Percentiles rank a stretch among this genome's conserved stretches.
Evolutionary conservation across 2,329 filamentous ascomycete genomes (phyloP).

Genomic region (Colletotrichum magnum): DNA sequence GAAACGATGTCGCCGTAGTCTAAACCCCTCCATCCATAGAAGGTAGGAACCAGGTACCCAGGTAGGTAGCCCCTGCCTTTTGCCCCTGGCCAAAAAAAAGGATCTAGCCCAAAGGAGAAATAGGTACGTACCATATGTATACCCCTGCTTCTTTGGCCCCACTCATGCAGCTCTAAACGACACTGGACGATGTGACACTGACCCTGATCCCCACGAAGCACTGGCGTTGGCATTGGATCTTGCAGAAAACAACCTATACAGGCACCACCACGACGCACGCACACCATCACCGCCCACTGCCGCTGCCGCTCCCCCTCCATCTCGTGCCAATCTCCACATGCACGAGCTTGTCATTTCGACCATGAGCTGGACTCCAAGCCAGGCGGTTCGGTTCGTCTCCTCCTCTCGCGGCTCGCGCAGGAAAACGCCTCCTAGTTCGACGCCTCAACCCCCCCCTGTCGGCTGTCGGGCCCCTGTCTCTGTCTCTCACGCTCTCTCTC

Average conservation of each 20-base stretch:
- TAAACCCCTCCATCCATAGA: too few relatives aligned
- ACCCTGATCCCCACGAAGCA: conserved; percentile 25
- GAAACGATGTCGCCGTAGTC: too few relatives aligned
- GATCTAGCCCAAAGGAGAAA: conserved; percentile 21
- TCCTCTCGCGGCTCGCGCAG: conserved; percentile 4
- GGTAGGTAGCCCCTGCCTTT: conserved; percentile 13
- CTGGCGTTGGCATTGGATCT: conserved; percentile 23
- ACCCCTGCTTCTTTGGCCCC: conserved; percentile 11
- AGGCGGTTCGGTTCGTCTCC: not conserved
- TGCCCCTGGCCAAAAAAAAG: not conserved
- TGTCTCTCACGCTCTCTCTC: too few relatives aligned
- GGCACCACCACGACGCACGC: conserved; percentile 4
- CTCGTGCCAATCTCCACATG: conserved; percentile 32
- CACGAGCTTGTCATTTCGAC: conserved; percentile 14
- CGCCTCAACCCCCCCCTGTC: conserved; percentile 11
- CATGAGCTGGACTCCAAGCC: conserved; percentile 7
- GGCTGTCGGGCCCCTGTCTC: not conserved
- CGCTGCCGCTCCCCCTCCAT: conserved; percentile 18
- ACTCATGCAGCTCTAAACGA: conserved; percentile 6
- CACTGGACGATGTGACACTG: not conserved
- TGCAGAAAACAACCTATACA: conserved; percentile 17
- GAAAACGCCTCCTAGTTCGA: conserved; percentile 5
- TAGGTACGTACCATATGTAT: not conserved
- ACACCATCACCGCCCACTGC: not conserved
- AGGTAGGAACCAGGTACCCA: not conserved